Base-by-base conservation (phyloP, 352 stramenopile species). In the Phytophthora litchii region DNA sequence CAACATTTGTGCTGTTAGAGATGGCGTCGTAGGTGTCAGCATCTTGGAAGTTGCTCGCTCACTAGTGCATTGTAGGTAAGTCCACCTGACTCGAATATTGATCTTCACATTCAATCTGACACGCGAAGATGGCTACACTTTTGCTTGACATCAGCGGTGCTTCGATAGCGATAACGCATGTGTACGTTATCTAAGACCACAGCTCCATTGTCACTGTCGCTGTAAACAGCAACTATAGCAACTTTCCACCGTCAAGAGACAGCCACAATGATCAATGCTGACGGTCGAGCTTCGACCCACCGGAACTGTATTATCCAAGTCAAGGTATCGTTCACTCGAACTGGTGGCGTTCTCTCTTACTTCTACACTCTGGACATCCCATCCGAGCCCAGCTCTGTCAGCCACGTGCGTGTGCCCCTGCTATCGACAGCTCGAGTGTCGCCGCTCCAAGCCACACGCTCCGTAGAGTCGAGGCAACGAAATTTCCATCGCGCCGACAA, bases 371-470 rank as follows among this genome's bases (percentile, higher is more conserved):
- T 38, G 17, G 48, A 31, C 23, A 47, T 32, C 48, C 36, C 35
- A 56, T 56, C 35, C 36, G 3, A 56, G 23, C 23, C 25, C 36
- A 47, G 49, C n/a, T 57, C 27, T 54, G 47, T 17, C 25, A 58
- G 38, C 38, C 27, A 50, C 11, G 50, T 31, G 17, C 21, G 20
- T 9, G 31, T 45, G 41, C 52, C 32, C 21, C 27, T 25, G 31
- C 41, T 46, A 60, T 52, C 41, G 41, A 50, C 50, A 31, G 25
- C n/a, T n/a, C 29, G 21, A 14, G 8, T 4, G 43, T 10, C 50
- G 16, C 19, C 13, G 34, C 36, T 42, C 25, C 16, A 9, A 63
- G 55, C 55, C 55, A 64, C 55, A 57, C 38, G 25, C 41, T 65
- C 21, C 14, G 49, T 60, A 65, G 43, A 65, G 49, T 60, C 48